A percentile compares a stretch with the other conserved stretches of the same genome.
phyloP scores from a whole-genome alignment of 2,329 filamentous ascomycete species.

The Periconia digitata region DNA sequence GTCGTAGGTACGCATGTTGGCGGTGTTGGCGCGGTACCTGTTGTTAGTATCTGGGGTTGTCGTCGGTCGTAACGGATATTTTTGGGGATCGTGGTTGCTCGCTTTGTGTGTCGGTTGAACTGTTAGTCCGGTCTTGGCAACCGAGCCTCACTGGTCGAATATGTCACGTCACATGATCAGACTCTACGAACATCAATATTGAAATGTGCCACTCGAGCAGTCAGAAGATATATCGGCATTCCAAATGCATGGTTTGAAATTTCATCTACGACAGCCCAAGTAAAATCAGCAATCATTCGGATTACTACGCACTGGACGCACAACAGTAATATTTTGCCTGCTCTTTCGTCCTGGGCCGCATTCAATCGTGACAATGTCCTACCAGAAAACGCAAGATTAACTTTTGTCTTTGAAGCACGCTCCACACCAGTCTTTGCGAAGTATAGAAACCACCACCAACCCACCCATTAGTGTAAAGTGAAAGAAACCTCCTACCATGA shows the following conservation, averaged over 20 bases:
- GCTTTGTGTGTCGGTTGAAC: constrained; percentile 14
- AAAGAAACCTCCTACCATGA: background rate
- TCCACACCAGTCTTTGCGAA: background rate
- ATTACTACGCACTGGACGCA: too few species aligned
- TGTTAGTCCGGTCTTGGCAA: constrained; percentile 13
- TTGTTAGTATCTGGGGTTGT: constrained; percentile 41
- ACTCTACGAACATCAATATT: background rate
- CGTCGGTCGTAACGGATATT: constrained; percentile 29
- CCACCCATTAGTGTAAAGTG: background rate
- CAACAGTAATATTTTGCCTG: too few species aligned
- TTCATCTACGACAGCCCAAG: too few species aligned
- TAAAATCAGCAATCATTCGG: too few species aligned
- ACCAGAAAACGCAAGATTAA: too few species aligned
- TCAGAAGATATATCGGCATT: too few species aligned
- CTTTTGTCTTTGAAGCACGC: background rate
- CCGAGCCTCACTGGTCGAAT: constrained; percentile 8
- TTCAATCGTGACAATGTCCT: too few species aligned
- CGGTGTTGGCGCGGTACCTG: constrained; percentile 48
- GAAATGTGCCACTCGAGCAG: too few species aligned
- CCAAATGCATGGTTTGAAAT: too few species aligned
- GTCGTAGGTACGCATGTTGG: constrained; percentile 76
- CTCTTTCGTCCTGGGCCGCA: too few species aligned
- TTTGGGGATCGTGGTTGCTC: constrained; percentile 27
- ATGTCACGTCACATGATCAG: constrained; percentile 5
- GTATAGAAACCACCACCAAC: background rate